These are phyloP conservation scores for Collybiopsis luxurians DNA, from an alignment of 768 basidiomycete genomes.

Conservation along the genomic window DNA sequence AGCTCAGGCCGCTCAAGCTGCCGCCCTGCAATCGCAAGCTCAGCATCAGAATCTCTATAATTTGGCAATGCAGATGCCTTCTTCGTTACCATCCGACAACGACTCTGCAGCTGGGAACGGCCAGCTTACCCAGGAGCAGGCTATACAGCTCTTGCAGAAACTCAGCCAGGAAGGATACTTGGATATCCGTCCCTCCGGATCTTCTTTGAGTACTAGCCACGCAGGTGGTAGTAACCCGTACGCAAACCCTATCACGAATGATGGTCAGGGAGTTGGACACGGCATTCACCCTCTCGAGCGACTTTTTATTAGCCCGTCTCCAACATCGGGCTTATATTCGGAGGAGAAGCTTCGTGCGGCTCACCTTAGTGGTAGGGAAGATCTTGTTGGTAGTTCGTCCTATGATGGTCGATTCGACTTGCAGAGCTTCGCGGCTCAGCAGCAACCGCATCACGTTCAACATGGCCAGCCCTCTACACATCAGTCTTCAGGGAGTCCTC, in stretches of 20 bases:
- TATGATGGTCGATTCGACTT: slow-evolving; percentile 8
- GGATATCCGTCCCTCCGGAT: slow-evolving; percentile 11
- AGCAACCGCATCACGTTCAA: background rate
- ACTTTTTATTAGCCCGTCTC: slow-evolving; percentile 14
- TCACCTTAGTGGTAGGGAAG: slow-evolving; percentile 11
- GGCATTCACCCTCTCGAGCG: background rate
- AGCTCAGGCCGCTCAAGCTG: slow-evolving; percentile 77
- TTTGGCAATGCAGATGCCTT: slow-evolving; percentile 9
- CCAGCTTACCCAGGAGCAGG: slow-evolving; percentile 59
- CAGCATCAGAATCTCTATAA: slow-evolving; percentile 5
- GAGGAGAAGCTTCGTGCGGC: slow-evolving; percentile 18
- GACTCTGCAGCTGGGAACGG: slow-evolving; percentile 20
- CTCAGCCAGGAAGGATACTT: slow-evolving; percentile 42
- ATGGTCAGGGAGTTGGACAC: background rate
- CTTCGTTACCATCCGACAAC: background rate
- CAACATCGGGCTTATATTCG: slow-evolving; percentile 6
- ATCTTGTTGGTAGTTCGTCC: background rate
- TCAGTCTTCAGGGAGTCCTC: background rate
- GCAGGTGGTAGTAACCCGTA: slow-evolving; percentile 11
- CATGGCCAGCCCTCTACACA: background rate
- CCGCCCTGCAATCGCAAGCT: slow-evolving; percentile 52
- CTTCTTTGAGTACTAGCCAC: slow-evolving; percentile 5
- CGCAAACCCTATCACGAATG: slow-evolving; percentile 3
- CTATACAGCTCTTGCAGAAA: slow-evolving; percentile 59
- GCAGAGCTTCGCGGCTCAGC: slow-evolving; percentile 7